Percentiles rank a stretch among this genome's conserved stretches.
These are phyloP conservation scores for Apocynum venetum DNA, from an alignment of 257 asterid genomes.

Conservation along the genomic window DNA sequence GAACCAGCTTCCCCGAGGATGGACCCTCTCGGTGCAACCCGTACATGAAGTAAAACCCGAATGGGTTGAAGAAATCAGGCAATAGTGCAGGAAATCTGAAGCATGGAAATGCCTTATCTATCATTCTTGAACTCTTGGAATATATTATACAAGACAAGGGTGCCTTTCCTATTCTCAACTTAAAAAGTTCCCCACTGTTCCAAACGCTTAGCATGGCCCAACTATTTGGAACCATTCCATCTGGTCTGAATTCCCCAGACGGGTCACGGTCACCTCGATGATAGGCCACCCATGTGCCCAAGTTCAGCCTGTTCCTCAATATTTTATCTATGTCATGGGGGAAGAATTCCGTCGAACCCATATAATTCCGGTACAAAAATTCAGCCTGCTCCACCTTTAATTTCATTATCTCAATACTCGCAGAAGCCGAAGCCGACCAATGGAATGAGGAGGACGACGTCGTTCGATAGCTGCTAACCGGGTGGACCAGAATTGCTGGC, in stretches of 20 bases:
- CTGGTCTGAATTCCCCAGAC: slow-evolving; percentile 10
- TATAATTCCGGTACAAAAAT: slow-evolving; percentile 28
- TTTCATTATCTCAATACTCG: slow-evolving; percentile 22
- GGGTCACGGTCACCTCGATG: neutral
- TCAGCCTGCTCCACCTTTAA: slow-evolving; percentile 28
- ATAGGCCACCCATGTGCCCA: slow-evolving; percentile 42
- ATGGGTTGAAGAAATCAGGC: slow-evolving; percentile 27
- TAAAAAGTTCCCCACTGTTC: slow-evolving; percentile 30
- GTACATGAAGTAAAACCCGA: slow-evolving; percentile 36
- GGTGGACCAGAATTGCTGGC: slow-evolving; percentile 35
- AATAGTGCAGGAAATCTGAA: slow-evolving; percentile 19
- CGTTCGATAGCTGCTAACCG: neutral
- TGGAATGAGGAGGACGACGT: neutral
- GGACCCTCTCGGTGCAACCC: slow-evolving; percentile 33
- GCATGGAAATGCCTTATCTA: slow-evolving; percentile 25
- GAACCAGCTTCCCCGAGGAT: slow-evolving; percentile 30
- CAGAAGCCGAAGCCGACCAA: neutral
- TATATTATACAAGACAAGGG: slow-evolving; percentile 26
- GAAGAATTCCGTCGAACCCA: slow-evolving; percentile 35
- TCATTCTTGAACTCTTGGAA: slow-evolving; percentile 16
- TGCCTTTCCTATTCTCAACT: slow-evolving; percentile 28
- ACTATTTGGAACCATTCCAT: slow-evolving; percentile 21
- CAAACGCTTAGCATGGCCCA: slow-evolving; percentile 46
- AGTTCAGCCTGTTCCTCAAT: slow-evolving; percentile 26
- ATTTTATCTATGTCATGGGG: slow-evolving; percentile 35